Evolutionary conservation across 805 yeast species (phyloP).

Genomic region (Starmera dryadoides): DNA sequence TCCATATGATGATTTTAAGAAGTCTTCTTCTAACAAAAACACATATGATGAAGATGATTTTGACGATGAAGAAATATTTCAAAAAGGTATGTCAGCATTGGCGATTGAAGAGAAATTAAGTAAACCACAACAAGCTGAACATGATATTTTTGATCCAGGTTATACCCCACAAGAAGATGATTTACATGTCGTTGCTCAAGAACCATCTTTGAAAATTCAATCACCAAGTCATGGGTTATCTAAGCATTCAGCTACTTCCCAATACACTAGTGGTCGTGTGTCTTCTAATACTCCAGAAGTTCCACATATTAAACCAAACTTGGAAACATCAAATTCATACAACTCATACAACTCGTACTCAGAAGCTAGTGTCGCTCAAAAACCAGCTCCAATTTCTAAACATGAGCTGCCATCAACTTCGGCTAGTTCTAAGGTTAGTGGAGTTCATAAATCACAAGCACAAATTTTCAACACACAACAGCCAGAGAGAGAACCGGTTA

Average conservation of each 20-base stretch:
- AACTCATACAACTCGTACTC: background rate
- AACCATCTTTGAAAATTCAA: conserved; percentile 3
- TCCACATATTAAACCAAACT: background rate
- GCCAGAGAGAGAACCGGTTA: too few relatives aligned
- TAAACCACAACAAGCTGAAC: conserved; percentile 1
- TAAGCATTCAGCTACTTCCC: conserved; percentile 5
- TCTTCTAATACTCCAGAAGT: conserved; percentile 3
- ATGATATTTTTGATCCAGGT: conserved; percentile 23
- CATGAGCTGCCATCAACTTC: background rate
- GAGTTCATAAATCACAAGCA: background rate
- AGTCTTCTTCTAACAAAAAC: background rate
- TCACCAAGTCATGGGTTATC: conserved; percentile 9
- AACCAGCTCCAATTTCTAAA: background rate
- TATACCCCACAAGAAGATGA: conserved; percentile 15
- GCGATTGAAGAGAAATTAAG: conserved; percentile 3
- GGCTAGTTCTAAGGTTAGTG: background rate
- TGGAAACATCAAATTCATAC: too few relatives aligned
- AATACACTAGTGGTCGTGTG: conserved; percentile 4
- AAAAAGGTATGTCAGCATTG: conserved; percentile 17
- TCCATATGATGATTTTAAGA: conserved; percentile 2
- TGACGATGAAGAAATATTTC: conserved; percentile 20
- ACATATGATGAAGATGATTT: conserved; percentile 17
- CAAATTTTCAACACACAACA: conserved; percentile 1
- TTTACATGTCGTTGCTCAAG: background rate
- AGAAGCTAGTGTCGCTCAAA: background rate